Percentiles rank a stretch among this genome's conserved stretches.
Conservation (phyloP, 1,139 yeast genomes). For the Martiniozyma asiatica region DNA sequence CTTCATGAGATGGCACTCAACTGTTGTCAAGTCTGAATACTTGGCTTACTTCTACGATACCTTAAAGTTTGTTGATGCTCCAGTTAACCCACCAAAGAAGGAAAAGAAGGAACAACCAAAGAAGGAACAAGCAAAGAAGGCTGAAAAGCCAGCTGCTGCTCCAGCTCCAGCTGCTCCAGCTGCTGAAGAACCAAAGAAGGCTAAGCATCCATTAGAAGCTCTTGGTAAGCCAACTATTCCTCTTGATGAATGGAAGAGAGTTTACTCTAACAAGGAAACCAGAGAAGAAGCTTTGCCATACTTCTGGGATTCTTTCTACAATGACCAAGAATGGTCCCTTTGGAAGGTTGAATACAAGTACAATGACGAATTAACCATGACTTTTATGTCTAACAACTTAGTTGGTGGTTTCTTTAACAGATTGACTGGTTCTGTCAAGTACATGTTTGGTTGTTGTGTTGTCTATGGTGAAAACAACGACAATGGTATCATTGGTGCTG, state of each 20-base stretch:
- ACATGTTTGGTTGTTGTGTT: conserved; percentile 85
- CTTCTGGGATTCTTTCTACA: conserved; percentile 90
- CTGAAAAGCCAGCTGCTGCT: conserved; percentile 25
- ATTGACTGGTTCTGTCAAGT: conserved; percentile 82
- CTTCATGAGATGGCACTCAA: conserved; percentile 76
- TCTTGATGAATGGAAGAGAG: conserved; percentile 93
- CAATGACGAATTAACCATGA: conserved; percentile 92
- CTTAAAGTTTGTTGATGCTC: conserved; percentile 51
- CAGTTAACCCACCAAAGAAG: conserved; percentile 59
- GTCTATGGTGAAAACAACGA: conserved; percentile 98
- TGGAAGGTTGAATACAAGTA: conserved; percentile 96
- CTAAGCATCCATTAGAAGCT: conserved; percentile 84
- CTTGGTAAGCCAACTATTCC: conserved; percentile 62
- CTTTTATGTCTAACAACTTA: conserved; percentile 97
- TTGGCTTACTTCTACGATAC: conserved; percentile 35
- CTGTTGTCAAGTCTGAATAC: conserved; percentile 48
- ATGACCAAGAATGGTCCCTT: conserved; percentile 87
- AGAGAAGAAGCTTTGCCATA: conserved; percentile 91
- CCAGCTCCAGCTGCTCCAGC: conserved; percentile 31
- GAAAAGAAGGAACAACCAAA: conserved; percentile 42
- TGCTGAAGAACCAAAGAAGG: conserved; percentile 43
- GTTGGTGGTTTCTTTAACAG: conserved; percentile 98
- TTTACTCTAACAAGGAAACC: conserved; percentile 95
- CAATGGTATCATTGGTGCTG: conserved; percentile 95
- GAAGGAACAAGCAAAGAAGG: conserved; percentile 23